Evolutionary conservation across 1,284 basidiomycete species (phyloP).

Genomic region (Naganishia sp.): DNA sequence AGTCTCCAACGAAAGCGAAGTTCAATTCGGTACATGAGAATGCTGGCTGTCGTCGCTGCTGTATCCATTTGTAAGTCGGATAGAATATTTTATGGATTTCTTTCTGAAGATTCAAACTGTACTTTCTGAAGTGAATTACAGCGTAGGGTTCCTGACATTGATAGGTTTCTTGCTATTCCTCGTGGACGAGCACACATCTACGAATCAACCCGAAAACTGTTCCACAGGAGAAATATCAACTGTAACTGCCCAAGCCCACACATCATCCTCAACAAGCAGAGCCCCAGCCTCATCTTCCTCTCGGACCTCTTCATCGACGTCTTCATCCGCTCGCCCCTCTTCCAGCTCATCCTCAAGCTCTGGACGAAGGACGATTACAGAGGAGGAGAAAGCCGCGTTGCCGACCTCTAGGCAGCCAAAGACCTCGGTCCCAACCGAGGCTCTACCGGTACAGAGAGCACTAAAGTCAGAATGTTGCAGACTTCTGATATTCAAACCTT

Average conservation of each 20-base stretch:
- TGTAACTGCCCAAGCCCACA: not conserved
- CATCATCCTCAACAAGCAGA: not conserved
- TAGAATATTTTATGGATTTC: no score
- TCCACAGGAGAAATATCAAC: not conserved
- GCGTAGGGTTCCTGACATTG: constrained; percentile 27
- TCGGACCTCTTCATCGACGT: constrained; percentile 6
- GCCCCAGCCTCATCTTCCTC: constrained; percentile 7
- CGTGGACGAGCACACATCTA: constrained; percentile 22
- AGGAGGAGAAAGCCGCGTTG: constrained; percentile 30
- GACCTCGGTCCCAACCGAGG: constrained; percentile 4
- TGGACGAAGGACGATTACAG: constrained; percentile 5
- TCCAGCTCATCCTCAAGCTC: not conserved
- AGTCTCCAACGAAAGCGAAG: constrained; percentile 21
- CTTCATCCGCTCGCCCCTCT: not conserved
- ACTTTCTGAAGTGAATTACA: constrained; percentile 27
- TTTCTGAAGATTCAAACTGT: no score
- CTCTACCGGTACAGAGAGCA: constrained; percentile 21
- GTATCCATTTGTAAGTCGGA: constrained; percentile 23
- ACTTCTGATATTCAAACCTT: not conserved
- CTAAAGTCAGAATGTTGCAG: not conserved
- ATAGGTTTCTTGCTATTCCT: constrained; percentile 30
- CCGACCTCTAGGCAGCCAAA: constrained; percentile 26
- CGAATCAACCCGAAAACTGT: not conserved
- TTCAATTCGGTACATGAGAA: constrained; percentile 27
- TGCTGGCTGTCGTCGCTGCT: constrained; percentile 27